Percentiles rank a stretch among this genome's conserved stretches.
Evolutionary conservation across 345 rosid genomes (phyloP).

Genomic region (Clarkia xantiana): DNA sequence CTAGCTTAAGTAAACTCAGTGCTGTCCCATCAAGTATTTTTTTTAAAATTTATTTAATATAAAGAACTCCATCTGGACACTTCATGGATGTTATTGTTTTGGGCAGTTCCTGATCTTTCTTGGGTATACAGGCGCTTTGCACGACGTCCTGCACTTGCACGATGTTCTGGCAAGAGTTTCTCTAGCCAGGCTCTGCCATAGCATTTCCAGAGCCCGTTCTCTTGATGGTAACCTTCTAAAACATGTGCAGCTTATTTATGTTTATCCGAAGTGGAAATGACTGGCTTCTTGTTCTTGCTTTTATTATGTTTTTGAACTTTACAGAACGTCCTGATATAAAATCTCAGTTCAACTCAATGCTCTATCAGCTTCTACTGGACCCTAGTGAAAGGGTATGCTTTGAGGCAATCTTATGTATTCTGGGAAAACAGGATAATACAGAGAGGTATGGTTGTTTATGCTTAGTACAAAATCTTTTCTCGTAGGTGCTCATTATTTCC

Average conservation of each 20-base stretch:
- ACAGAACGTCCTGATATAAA: conserved; percentile 89
- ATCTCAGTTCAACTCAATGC: conserved; percentile 85
- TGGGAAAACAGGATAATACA: conserved; percentile 65
- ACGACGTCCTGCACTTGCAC: conserved; percentile 96
- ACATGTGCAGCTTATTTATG: conserved; percentile 5
- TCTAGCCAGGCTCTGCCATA: conserved; percentile 84
- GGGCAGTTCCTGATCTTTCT: conserved; percentile 2
- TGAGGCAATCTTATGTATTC: conserved; percentile 83
- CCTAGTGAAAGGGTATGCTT: conserved; percentile 99
- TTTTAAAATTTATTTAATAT: too few relatives aligned
- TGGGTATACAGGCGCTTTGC: conserved; percentile 77
- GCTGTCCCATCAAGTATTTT: too few relatives aligned
- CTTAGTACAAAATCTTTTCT: neutral
- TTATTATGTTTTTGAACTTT: conserved; percentile 8
- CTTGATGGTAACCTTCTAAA: conserved; percentile 57
- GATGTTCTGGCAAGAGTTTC: conserved; percentile 98
- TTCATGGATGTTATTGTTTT: too few relatives aligned
- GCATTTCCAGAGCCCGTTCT: conserved; percentile 79
- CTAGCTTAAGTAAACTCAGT: too few relatives aligned
- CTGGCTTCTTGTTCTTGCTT: neutral
- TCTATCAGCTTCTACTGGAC: conserved; percentile 90
- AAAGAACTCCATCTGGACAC: too few relatives aligned
- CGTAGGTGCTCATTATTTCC: neutral
- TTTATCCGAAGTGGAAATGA: neutral
- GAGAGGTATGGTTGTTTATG: conserved; percentile 45